Percentiles rank a stretch among this genome's conserved stretches.
Conservation (phyloP, 495 filamentous ascomycete genomes). For the Xylaria curta region DNA sequence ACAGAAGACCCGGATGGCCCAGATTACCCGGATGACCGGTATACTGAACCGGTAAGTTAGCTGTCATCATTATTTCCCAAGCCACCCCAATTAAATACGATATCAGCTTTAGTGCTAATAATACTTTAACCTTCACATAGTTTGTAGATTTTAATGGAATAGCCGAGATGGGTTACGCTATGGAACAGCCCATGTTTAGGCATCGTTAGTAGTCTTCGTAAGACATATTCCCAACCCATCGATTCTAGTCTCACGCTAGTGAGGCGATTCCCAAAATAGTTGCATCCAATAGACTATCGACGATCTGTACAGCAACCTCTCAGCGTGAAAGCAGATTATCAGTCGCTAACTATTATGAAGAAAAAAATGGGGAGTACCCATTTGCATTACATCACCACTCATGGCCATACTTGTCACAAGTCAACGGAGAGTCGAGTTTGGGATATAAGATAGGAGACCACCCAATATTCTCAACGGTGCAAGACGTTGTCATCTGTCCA, state of each 20-base stretch:
- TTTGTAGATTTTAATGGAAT: slow-evolving; percentile 12
- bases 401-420: neutral
- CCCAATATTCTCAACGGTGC: neutral
- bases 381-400: neutral
- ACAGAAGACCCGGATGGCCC: too few species aligned
- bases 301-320: neutral
- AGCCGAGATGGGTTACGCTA: slow-evolving; percentile 6
- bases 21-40: neutral
- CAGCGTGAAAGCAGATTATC: neutral
- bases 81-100: neutral
- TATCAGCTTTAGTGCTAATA: neutral
- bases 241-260: neutral
- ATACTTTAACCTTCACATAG: neutral
- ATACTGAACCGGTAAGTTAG: slow-evolving; percentile 3
- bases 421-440: neutral
- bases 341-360: neutral
- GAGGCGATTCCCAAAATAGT: neutral
- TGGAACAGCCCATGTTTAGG: slow-evolving; percentile 3
- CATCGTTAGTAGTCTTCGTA: neutral
- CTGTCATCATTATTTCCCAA: neutral
- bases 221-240: neutral
- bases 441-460: neutral
- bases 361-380: neutral
- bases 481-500: neutral
- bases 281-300: neutral